These are phyloP conservation scores for Coffea humblotiana DNA, from an alignment of 305 asterid genomes.

Conservation along the genomic window DNA sequence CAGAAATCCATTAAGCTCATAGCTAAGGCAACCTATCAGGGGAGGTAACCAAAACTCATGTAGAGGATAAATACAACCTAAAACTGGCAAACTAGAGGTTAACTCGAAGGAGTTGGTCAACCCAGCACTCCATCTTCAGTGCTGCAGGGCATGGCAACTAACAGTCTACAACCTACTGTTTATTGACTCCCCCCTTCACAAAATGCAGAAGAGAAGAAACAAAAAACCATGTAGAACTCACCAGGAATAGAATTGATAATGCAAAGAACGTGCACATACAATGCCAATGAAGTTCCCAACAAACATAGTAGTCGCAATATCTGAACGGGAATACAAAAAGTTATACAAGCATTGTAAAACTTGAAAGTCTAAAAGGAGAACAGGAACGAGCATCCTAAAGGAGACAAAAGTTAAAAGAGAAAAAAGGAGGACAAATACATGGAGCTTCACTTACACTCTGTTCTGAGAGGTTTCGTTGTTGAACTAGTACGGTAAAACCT, in stretches of 20 bases:
- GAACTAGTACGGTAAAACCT: conserved; percentile 24
- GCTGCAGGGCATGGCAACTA: neutral
- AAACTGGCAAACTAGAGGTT: neutral
- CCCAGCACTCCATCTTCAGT: neutral
- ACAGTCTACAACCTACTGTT: no score
- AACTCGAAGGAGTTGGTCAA: neutral
- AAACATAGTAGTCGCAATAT: conserved; percentile 72
- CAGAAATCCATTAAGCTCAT: neutral
- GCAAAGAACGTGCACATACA: conserved; percentile 88
- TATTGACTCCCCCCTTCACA: neutral
- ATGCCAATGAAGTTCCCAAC: conserved; percentile 91
- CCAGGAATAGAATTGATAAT: conserved; percentile 95
- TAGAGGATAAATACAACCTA: neutral
- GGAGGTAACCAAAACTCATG: neutral
- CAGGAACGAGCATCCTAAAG: neutral
- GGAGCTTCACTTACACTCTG: conserved; percentile 61
- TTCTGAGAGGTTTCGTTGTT: conserved; percentile 39
- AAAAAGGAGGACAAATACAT: neutral
- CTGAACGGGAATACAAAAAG: conserved; percentile 39
- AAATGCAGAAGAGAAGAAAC: neutral
- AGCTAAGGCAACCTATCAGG: neutral
- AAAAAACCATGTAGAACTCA: conserved; percentile 29
- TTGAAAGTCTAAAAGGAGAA: neutral
- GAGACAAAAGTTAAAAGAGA: neutral
- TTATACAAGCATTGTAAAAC: neutral